Percentiles rank a stretch among this genome's conserved stretches.
Evolutionary conservation across 805 yeast species (phyloP).

Genomic region (Zygosaccharomyces rouxii): DNA sequence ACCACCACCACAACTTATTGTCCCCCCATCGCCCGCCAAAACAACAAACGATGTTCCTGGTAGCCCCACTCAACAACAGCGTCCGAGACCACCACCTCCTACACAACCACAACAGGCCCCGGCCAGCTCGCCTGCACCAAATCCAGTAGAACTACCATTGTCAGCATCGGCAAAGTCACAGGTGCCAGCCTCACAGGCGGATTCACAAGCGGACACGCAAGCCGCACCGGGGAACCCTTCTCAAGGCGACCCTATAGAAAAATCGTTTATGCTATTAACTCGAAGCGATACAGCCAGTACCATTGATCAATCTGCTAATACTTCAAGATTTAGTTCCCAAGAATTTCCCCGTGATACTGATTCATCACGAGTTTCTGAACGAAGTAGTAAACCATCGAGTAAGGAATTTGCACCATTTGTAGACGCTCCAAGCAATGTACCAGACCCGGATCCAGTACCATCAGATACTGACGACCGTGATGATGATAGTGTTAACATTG

Average conservation of each 20-base stretch:
- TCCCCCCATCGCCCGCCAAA: background rate
- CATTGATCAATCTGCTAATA: background rate
- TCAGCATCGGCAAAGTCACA: background rate
- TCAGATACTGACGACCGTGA: constrained; percentile 1
- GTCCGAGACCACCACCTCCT: background rate
- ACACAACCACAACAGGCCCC: background rate
- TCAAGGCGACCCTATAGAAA: constrained; percentile 30
- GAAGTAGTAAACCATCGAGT: background rate
- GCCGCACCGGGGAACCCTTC: background rate
- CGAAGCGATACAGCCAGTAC: constrained; percentile 20
- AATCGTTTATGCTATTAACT: constrained; percentile 31
- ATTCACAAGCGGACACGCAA: background rate
- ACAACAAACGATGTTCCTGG: background rate
- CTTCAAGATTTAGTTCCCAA: background rate
- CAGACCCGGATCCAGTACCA: background rate
- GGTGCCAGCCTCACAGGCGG: background rate
- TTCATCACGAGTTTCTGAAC: constrained; percentile 2
- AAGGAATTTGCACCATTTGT: background rate
- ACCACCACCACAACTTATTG: too few species aligned
- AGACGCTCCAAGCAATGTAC: background rate
- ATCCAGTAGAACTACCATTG: background rate
- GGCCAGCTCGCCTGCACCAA: background rate
- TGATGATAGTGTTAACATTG: constrained; percentile 18
- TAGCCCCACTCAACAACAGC: background rate
- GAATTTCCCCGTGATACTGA: constrained; percentile 1